Base-by-base conservation (phyloP, 2,329 filamentous ascomycete genomes). In the Neofusicoccum ribis region DNA sequence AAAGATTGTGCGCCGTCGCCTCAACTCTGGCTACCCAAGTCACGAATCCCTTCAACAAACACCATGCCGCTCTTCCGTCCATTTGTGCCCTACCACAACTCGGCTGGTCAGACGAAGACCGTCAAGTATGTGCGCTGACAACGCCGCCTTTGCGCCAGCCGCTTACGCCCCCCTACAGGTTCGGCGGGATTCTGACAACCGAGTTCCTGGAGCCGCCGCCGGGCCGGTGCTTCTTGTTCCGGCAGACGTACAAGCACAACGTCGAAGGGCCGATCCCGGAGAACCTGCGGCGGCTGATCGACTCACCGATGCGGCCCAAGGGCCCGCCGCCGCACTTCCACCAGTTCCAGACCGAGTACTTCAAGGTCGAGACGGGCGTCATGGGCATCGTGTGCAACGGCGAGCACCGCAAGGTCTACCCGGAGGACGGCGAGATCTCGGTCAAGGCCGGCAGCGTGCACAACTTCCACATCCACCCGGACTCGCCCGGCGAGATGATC, bases 371-470 rank as follows among this genome's bases (percentile, higher is more conserved):
- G 43, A 50, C 65, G 8, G 73, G 73, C 9, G 63, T 67, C 49
- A 69, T 73, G 50, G 67, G 67, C 5, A 67, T 73, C 23, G 72
- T 74, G 41, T 52, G 72, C 47, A 66, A 73, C 27, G 72, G 71
- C 14, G 46, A 65, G 20, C 50, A 36, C 50, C 8, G n/a, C 17
- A 36, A 37, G 6, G 12, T 54, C 50, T 37, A 36, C 34, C 50
- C 50, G 12, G 50, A 36, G 27, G 50, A 54, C 36, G 50, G 50
- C 34, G 50, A 54, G 50, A 51, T 69, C 39, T 20, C 27, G 7
- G 61, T 69, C 12, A 60, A 64, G 59, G 44, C 71, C 11, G 67
- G 69, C 60, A 65, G 23, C 9, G 36, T 66, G 34, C 69, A 72
- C 52, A 46, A 65, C 7, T 58, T 69, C 15, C 71, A 69, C 60